A percentile compares a stretch with the other conserved stretches of the same genome.
Conservation (phyloP, 257 asterid genomes). For the Capsicum baccatum region DNA sequence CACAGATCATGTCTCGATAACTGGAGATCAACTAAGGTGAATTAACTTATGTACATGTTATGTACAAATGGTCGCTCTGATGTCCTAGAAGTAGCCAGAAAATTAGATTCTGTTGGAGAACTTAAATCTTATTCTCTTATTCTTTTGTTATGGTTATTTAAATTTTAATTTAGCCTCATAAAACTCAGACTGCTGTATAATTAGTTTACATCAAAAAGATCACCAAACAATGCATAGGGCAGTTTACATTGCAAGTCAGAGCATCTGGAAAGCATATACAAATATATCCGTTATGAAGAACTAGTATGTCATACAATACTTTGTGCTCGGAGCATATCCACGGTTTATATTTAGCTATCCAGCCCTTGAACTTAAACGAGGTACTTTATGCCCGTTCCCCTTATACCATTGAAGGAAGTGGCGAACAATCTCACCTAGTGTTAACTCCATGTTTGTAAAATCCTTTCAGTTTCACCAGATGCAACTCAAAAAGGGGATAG, state of each 20-base stretch:
- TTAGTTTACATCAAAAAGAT: constrained; percentile 8
- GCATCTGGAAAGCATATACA: not conserved
- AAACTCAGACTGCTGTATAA: constrained; percentile 14
- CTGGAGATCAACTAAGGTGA: constrained; percentile 99
- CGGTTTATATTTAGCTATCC: not conserved
- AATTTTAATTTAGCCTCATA: not conserved
- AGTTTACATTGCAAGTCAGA: not conserved
- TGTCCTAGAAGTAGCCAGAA: constrained; percentile 18
- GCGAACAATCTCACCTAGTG: not conserved
- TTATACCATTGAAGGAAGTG: constrained; percentile 4
- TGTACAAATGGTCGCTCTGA: not conserved
- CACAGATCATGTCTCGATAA: constrained; percentile 98
- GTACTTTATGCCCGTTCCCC: constrained; percentile 1
- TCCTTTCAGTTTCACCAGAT: constrained; percentile 20
- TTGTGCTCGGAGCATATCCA: not conserved
- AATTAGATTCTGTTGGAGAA: not conserved
- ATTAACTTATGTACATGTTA: constrained; percentile 6
- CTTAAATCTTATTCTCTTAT: not conserved
- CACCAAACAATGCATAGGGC: not conserved
- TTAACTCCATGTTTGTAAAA: not conserved
- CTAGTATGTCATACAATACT: constrained; percentile 3
- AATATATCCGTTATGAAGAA: constrained; percentile 7
- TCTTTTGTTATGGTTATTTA: too few relatives aligned
- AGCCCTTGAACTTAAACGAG: constrained; percentile 4
- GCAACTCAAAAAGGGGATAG: not conserved